These are phyloP conservation scores for Pestalotiopsis sp. DNA, from an alignment of 2,329 filamentous ascomycete species.

Conservation along the genomic window DNA sequence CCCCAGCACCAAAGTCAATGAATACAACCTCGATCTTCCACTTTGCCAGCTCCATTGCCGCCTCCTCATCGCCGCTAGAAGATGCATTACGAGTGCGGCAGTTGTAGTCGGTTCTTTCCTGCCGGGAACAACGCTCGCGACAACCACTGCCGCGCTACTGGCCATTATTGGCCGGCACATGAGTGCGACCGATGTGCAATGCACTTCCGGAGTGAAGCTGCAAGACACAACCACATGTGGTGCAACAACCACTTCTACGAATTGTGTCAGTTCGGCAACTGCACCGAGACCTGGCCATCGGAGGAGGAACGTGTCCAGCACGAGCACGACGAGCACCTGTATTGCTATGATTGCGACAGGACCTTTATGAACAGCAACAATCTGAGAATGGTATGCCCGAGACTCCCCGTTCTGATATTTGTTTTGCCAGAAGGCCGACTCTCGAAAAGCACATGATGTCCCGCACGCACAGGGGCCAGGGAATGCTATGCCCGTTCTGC, in stretches of 20 bases:
- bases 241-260: constrained; percentile 26
- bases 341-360: constrained; percentile 34
- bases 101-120: constrained; percentile 17
- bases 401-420: not conserved
- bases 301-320: constrained; percentile 22
- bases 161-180: constrained; percentile 13
- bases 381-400: constrained; percentile 30
- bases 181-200: constrained; percentile 21
- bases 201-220: constrained; percentile 14
- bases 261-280: constrained; percentile 29
- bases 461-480: constrained; percentile 42
- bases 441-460: constrained; percentile 54
- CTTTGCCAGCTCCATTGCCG: no score
- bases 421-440: not conserved
- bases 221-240: constrained; percentile 29
- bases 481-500: constrained; percentile 58
- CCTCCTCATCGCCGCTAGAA: not conserved
- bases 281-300: constrained; percentile 14
- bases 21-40: no score
- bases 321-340: constrained; percentile 28
- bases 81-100: constrained; percentile 17
- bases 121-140: constrained; percentile 15
- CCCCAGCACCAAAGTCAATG: no score
- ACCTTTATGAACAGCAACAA: constrained; percentile 30
- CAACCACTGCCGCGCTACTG: constrained; percentile 17